Conservation (phyloP, 2,329 filamentous ascomycete genomes). For the Claviceps sp. region DNA sequence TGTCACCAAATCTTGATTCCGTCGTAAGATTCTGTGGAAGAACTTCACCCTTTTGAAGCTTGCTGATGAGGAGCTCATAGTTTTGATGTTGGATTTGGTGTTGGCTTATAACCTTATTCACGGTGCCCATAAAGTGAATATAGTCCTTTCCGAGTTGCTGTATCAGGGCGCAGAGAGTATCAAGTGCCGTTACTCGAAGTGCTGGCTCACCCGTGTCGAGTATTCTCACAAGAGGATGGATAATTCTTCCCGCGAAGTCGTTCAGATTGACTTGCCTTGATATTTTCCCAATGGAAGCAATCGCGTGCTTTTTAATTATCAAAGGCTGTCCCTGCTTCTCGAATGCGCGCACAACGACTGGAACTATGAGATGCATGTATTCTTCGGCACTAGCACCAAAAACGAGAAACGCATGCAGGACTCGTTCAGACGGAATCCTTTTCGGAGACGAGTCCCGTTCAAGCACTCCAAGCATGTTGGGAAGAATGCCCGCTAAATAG, state of each 20-base stretch:
- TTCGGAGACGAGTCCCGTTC: constrained; percentile 70
- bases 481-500: constrained; percentile 77
- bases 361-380: constrained; percentile 98
- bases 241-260: constrained; percentile 90
- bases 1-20: constrained; percentile 64
- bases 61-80: constrained; percentile 83
- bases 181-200: constrained; percentile 70
- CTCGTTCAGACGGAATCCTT: constrained; percentile 72
- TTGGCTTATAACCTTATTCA: constrained; percentile 72
- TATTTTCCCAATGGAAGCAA: constrained; percentile 87
- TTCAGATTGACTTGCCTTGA: constrained; percentile 95
- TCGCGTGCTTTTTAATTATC: constrained; percentile 72
- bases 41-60: constrained; percentile 86
- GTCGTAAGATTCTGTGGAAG: constrained; percentile 91
- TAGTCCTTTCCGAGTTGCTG: constrained; percentile 95
- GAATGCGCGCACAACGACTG: constrained; percentile 86
- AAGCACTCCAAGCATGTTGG: constrained; percentile 85
- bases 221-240: constrained; percentile 80
- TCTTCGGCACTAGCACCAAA: constrained; percentile 94
- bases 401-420: constrained; percentile 87
- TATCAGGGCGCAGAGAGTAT: constrained; percentile 88
- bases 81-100: constrained; percentile 80
- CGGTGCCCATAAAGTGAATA: constrained; percentile 80
- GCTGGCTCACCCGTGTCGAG: constrained; percentile 58
- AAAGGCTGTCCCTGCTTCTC: constrained; percentile 74